Conservation (phyloP, 495 filamentous ascomycete species). For the Entonaema liquescens region DNA sequence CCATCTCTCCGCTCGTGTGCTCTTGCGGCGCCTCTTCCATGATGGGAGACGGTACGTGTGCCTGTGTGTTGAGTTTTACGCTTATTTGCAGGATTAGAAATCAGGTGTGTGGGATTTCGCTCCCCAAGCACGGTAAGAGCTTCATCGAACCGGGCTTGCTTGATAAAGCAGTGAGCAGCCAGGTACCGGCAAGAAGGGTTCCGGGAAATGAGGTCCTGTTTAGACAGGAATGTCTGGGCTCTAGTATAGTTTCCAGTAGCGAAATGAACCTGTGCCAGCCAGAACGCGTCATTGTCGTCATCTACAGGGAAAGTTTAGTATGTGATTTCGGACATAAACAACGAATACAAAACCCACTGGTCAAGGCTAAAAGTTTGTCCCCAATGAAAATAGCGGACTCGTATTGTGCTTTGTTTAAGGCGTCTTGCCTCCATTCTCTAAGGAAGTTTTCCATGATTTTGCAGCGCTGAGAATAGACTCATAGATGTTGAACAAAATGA, state of each 20-base stretch:
- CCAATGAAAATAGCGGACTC: slow-evolving; percentile 95
- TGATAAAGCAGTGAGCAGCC: slow-evolving; percentile 90
- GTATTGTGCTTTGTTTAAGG: slow-evolving; percentile 90
- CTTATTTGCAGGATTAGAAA: slow-evolving; percentile 69
- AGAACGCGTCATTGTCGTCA: slow-evolving; percentile 89
- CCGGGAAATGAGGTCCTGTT: slow-evolving; percentile 80
- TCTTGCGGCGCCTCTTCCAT: slow-evolving; percentile 51
- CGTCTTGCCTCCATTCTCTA: slow-evolving; percentile 91
- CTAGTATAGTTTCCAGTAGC: slow-evolving; percentile 91
- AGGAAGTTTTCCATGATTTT: slow-evolving; percentile 86
- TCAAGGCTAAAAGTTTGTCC: slow-evolving; percentile 94
- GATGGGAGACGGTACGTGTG: slow-evolving; percentile 40
- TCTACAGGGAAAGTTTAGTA: slow-evolving; percentile 61
- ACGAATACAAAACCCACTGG: slow-evolving; percentile 65
- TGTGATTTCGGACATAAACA: not conserved
- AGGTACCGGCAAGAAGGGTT: slow-evolving; percentile 91
- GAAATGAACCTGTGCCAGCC: slow-evolving; percentile 95
- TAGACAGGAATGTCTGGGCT: slow-evolving; percentile 83
- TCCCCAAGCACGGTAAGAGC: slow-evolving; percentile 90
- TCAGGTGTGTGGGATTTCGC: slow-evolving; percentile 87
- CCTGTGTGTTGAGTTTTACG: slow-evolving; percentile 55
- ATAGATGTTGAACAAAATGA: not conserved
- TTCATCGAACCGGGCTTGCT: slow-evolving; percentile 87
- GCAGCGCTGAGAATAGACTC: slow-evolving; percentile 17
- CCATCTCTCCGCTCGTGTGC: slow-evolving; percentile 59